phyloP scores from a whole-genome alignment of 129 eudicot genomes.

The Mikania micrantha region DNA sequence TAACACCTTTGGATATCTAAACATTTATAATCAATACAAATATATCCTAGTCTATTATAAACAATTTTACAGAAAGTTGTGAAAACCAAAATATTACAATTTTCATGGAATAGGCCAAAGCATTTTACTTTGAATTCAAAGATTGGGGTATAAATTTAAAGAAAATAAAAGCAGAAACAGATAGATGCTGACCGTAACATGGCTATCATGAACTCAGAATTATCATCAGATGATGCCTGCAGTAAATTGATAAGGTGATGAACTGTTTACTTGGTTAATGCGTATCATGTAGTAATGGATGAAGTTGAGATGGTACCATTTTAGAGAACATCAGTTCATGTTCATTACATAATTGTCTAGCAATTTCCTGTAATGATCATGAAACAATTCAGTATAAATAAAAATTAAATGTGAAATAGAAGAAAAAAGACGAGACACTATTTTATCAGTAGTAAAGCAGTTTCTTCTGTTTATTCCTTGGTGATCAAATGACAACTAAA shows the following conservation, averaged over 20 bases:
- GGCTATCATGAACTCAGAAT: slow-evolving; percentile 72
- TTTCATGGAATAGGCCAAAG: neutral
- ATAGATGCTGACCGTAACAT: slow-evolving; percentile 60
- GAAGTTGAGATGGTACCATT: slow-evolving; percentile 46
- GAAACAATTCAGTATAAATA: neutral
- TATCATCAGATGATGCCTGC: slow-evolving; percentile 97
- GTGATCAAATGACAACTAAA: neutral
- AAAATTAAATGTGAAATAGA: neutral
- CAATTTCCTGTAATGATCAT: slow-evolving; percentile 64
- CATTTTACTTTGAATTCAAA: neutral
- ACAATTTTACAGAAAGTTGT: neutral
- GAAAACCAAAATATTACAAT: neutral
- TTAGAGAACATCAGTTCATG: slow-evolving; percentile 73
- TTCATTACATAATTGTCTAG: slow-evolving; percentile 75
- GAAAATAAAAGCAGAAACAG: neutral
- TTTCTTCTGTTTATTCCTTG: neutral
- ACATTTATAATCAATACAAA: no score
- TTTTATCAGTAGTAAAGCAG: neutral
- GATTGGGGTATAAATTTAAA: neutral
- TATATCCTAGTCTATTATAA: no score
- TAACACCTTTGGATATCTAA: no score
- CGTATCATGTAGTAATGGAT: slow-evolving; percentile 2
- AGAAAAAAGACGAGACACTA: neutral
- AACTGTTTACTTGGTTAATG: neutral
- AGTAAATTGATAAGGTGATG: slow-evolving; percentile 10